These are phyloP conservation scores for Phytophthora pini DNA, from an alignment of 352 stramenopile genomes.

Conservation along the genomic window DNA sequence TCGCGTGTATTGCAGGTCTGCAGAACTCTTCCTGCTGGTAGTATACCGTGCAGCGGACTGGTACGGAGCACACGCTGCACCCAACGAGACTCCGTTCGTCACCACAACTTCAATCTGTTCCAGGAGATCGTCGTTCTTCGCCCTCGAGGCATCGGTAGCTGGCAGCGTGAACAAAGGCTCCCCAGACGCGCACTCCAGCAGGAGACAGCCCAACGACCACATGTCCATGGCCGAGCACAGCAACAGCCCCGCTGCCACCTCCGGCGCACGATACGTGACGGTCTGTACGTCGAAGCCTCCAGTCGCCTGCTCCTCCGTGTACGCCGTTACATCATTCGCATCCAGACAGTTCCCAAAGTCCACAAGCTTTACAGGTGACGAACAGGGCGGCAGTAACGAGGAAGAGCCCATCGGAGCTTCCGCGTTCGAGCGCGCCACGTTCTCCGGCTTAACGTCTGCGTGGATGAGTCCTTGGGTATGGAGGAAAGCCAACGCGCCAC, in stretches of 20 bases:
- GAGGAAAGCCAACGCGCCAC: conserved; percentile 65
- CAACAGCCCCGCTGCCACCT: conserved; percentile 66
- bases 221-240: conserved; percentile 75
- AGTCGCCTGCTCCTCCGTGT: conserved; percentile 35
- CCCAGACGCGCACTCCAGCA: conserved; percentile 68
- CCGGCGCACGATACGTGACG: conserved; percentile 72
- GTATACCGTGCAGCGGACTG: conserved; percentile 32
- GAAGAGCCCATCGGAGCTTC: conserved; percentile 23
- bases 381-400: conserved; percentile 6
- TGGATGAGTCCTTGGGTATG: conserved; percentile 72
- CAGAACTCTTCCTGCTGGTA: conserved; percentile 2
- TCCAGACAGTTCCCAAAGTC: conserved; percentile 85
- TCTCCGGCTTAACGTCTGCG: conserved; percentile 82
- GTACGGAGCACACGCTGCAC: conserved; percentile 34
- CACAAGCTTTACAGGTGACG: conserved; percentile 62
- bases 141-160: conserved; percentile 13
- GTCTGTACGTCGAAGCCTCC: conserved; percentile 77
- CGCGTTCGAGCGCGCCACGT: conserved; percentile 50
- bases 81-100: conserved; percentile 35
- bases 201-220: conserved; percentile 80
- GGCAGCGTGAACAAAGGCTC: conserved; percentile 59
- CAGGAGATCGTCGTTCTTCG: conserved; percentile 49
- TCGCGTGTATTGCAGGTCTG: conserved; percentile 19
- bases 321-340: conserved; percentile 40
- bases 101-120: conserved; percentile 54